Conservation (phyloP, 208 protist species). For the Trypanosoma scelopori region DNA sequence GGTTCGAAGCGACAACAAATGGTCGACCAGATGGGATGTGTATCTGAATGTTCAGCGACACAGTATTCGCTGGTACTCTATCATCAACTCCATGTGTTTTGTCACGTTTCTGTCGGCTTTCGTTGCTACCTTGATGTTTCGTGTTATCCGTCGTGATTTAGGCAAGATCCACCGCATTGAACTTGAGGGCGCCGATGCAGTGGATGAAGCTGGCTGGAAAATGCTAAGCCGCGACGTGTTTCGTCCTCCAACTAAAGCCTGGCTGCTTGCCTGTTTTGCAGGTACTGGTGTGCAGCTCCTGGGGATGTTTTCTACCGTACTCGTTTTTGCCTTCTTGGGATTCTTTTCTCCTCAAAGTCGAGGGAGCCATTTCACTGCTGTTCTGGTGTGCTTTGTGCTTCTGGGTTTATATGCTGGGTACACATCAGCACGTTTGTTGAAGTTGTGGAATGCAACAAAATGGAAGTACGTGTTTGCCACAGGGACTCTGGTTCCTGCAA, state of each 20-base stretch:
- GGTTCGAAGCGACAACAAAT: slow-evolving; percentile 60
- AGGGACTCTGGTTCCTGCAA: slow-evolving; percentile 34
- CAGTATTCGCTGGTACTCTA: slow-evolving; percentile 93
- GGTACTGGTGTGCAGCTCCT: slow-evolving; percentile 92
- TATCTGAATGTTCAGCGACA: slow-evolving; percentile 72
- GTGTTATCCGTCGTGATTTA: slow-evolving; percentile 95
- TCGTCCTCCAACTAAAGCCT: slow-evolving; percentile 77
- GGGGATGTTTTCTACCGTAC: slow-evolving; percentile 72
- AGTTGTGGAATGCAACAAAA: slow-evolving; percentile 45
- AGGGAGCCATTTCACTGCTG: slow-evolving; percentile 82
- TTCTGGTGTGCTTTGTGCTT: slow-evolving; percentile 45
- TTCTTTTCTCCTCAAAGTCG: slow-evolving; percentile 89
- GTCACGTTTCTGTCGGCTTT: slow-evolving; percentile 92
- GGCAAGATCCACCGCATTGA: slow-evolving; percentile 59
- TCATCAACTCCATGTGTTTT: slow-evolving; percentile 94
- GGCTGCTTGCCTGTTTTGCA: slow-evolving; percentile 86
- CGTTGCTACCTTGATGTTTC: slow-evolving; percentile 94
- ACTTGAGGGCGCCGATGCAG: slow-evolving; percentile 53
- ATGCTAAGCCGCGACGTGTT: slow-evolving; percentile 96
- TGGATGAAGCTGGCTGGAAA: slow-evolving; percentile 94
- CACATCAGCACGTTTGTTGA: slow-evolving; percentile 67
- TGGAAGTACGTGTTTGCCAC: slow-evolving; percentile 79
- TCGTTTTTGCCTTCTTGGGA: slow-evolving; percentile 70
- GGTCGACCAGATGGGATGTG: slow-evolving; percentile 93
- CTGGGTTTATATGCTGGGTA: slow-evolving; percentile 82